These are phyloP conservation scores for Saprolegnia diclina DNA, from an alignment of 352 stramenopile species.

Conservation along the genomic window DNA sequence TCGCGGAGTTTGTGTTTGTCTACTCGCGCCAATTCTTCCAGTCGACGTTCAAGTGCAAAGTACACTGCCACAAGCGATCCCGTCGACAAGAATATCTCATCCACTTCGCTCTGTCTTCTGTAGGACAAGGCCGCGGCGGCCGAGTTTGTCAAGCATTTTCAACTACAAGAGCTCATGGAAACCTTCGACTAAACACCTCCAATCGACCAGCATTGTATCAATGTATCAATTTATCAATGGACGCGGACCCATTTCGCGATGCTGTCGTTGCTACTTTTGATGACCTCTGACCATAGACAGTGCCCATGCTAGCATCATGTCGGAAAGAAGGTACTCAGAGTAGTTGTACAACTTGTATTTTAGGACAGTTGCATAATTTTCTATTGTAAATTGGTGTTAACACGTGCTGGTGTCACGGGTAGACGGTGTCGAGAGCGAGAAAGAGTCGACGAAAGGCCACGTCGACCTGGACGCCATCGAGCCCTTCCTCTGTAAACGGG, in stretches of 20 bases:
- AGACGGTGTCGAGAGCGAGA: conserved; percentile 12
- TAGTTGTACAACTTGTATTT: background rate
- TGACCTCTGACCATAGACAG: no score
- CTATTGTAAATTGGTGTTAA: no score
- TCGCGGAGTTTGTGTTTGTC: conserved; percentile 74
- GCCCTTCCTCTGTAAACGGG: conserved; percentile 47
- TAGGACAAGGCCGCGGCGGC: conserved; percentile 16
- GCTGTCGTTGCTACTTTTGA: no score
- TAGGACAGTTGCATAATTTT: no score
- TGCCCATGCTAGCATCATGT: no score
- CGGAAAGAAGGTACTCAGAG: background rate
- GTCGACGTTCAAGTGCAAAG: conserved; percentile 77
- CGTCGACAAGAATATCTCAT: no score
- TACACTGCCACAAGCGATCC: conserved; percentile 26
- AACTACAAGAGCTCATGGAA: conserved; percentile 27
- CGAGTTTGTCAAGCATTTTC: conserved; percentile 27
- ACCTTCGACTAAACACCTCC: conserved; percentile 5
- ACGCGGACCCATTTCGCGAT: no score
- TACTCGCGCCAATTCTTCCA: conserved; percentile 72
- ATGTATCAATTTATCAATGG: no score
- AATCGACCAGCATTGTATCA: background rate
- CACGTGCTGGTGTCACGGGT: background rate
- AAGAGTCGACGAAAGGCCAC: conserved; percentile 23
- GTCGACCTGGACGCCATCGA: conserved; percentile 24
- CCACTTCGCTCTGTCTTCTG: background rate